phyloP scores from a whole-genome alignment of 768 basidiomycete species.

The Termitomyces sp. region DNA sequence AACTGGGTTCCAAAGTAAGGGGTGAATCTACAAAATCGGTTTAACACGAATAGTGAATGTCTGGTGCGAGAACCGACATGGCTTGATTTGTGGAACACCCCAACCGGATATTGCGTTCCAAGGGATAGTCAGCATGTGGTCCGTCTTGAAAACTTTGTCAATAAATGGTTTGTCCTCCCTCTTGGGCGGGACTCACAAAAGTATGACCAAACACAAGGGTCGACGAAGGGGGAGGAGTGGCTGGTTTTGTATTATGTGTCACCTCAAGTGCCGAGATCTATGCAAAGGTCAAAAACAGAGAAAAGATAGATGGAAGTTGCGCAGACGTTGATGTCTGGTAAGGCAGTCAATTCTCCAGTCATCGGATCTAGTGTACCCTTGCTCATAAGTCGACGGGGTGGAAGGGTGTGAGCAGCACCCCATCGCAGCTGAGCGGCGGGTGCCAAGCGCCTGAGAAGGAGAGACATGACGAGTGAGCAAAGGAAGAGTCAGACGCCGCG shows the following conservation, averaged over 20 bases:
- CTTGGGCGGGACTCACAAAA: constrained; percentile 51
- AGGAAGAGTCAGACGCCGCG: not conserved
- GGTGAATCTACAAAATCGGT: constrained; percentile 54
- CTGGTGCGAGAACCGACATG: constrained; percentile 53
- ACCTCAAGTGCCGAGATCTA: constrained; percentile 56
- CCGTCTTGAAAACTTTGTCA: constrained; percentile 44
- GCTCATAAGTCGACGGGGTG: constrained; percentile 10
- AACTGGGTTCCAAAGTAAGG: constrained; percentile 69
- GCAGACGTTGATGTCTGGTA: constrained; percentile 34
- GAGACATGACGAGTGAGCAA: constrained; percentile 6
- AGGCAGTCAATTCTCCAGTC: constrained; percentile 19
- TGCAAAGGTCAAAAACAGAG: not conserved
- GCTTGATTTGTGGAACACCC: constrained; percentile 77
- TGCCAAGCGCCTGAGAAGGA: constrained; percentile 9
- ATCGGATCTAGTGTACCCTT: constrained; percentile 10
- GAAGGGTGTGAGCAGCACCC: constrained; percentile 7
- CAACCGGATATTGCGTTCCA: constrained; percentile 77
- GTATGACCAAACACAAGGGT: constrained; percentile 81
- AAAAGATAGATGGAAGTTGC: not conserved
- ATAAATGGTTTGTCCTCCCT: constrained; percentile 3
- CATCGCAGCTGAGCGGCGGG: constrained; percentile 12
- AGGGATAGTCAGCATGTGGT: constrained; percentile 82
- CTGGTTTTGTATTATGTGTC: constrained; percentile 46
- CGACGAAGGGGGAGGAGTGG: constrained; percentile 58
- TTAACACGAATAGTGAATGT: constrained; percentile 5